Evolutionary conservation across 2,329 filamentous ascomycete species (phyloP).

Genomic region (Waltergamsia citrina): DNA sequence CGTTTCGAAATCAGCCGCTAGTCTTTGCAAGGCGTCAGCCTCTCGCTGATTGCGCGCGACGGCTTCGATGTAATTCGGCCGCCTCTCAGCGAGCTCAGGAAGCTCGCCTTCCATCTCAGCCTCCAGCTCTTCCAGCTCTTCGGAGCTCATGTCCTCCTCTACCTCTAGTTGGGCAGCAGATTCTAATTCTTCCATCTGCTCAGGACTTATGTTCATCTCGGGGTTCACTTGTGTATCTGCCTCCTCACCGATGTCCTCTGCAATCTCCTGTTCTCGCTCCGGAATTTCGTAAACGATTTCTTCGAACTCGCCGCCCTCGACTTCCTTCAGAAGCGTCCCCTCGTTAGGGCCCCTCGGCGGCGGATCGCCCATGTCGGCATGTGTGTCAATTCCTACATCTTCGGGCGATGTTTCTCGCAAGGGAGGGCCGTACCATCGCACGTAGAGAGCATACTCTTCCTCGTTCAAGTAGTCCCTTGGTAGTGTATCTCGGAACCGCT

Average conservation of each 20-base stretch:
- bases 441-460: constrained; percentile 67
- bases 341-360: constrained; percentile 15
- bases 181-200: no score
- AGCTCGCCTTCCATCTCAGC: constrained; percentile 5
- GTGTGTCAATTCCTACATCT: constrained; percentile 42
- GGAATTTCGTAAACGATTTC: constrained; percentile 43
- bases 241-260: constrained; percentile 8
- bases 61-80: constrained; percentile 31
- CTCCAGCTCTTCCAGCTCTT: constrained; percentile 17
- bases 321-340: constrained; percentile 42
- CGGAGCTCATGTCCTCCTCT: constrained; percentile 5
- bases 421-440: constrained; percentile 72
- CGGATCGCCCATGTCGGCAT: constrained; percentile 22
- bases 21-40: constrained; percentile 42
- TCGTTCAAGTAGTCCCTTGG: constrained; percentile 61
- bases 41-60: constrained; percentile 45
- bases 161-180: not conserved
- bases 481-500: constrained; percentile 67
- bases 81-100: constrained; percentile 3
- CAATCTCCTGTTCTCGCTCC: constrained; percentile 4
- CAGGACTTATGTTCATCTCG: no score
- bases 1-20: constrained; percentile 47
- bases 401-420: constrained; percentile 50
- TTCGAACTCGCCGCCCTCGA: constrained; percentile 48
- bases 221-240: constrained; percentile 14